These are phyloP conservation scores for Fusarium sp. DNA, from an alignment of 2,329 filamentous ascomycete genomes.

Conservation along the genomic window DNA sequence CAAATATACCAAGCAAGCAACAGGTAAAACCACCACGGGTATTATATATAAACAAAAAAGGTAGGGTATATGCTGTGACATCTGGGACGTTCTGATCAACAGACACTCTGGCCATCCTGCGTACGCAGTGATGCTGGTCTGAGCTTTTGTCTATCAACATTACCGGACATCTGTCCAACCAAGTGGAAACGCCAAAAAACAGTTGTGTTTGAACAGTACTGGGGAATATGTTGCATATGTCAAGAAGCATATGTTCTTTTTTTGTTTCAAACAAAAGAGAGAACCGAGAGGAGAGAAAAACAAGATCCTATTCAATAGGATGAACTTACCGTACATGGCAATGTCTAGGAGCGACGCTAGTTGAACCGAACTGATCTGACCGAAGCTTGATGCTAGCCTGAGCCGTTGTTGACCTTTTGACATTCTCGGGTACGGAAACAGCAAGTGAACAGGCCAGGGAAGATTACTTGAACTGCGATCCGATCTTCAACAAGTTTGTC, in stretches of 20 bases:
- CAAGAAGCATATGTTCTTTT: not conserved
- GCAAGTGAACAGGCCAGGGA: not conserved
- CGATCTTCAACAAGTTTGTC: slow-evolving; percentile 1
- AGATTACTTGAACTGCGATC: slow-evolving; percentile 15
- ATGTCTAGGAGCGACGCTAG: not conserved
- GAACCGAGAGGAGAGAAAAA: not conserved
- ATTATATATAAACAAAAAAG: slow-evolving; percentile 8
- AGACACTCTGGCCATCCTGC: not conserved
- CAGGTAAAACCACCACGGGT: slow-evolving; percentile 2
- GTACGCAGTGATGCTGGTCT: not conserved
- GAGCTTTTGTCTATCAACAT: slow-evolving; percentile 3
- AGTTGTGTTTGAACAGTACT: not conserved
- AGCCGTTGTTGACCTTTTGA: not conserved
- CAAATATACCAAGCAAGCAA: not conserved
- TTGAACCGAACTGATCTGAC: not conserved
- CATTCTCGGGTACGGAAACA: not conserved
- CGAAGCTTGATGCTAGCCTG: not conserved
- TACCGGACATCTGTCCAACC: not conserved
- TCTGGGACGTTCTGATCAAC: slow-evolving; percentile 7
- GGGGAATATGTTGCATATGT: not conserved
- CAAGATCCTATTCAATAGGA: not conserved
- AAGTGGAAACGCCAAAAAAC: not conserved
- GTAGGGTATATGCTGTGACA: slow-evolving; percentile 1
- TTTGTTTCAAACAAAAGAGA: not conserved
- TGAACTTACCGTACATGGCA: not conserved